Evolutionary conservation across 1,284 basidiomycete species (phyloP).

Genomic region (Meripilus lineatus): DNA sequence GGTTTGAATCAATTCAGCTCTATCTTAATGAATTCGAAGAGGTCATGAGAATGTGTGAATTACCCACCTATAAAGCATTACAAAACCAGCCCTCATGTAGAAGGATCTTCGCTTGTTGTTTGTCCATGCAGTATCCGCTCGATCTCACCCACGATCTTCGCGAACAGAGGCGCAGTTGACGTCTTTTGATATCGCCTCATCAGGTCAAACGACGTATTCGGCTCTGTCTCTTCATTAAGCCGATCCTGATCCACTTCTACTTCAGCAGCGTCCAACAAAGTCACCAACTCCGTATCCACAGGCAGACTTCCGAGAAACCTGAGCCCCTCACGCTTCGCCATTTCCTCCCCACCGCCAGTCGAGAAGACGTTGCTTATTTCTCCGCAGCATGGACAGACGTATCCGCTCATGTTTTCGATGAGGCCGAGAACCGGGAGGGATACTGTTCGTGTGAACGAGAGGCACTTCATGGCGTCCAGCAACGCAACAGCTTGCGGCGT

Average conservation of each 20-base stretch:
- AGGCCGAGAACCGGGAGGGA: slow-evolving; percentile 88
- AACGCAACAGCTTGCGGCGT: slow-evolving; percentile 97
- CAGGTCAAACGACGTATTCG: slow-evolving; percentile 38
- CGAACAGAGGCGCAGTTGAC: slow-evolving; percentile 57
- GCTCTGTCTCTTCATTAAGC: too few relatives aligned
- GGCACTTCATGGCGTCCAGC: slow-evolving; percentile 92
- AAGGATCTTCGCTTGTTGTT: not conserved
- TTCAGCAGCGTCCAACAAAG: slow-evolving; percentile 74
- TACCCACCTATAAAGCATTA: too few relatives aligned
- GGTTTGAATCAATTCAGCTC: too few relatives aligned
- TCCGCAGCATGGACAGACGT: slow-evolving; percentile 92
- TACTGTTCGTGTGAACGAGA: slow-evolving; percentile 91
- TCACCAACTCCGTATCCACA: slow-evolving; percentile 90
- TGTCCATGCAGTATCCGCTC: slow-evolving; percentile 14
- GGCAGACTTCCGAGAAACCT: slow-evolving; percentile 88
- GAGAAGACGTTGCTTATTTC: slow-evolving; percentile 96
- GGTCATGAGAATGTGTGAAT: too few relatives aligned
- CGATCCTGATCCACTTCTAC: slow-evolving; percentile 17
- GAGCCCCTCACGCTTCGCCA: slow-evolving; percentile 74
- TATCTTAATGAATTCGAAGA: too few relatives aligned
- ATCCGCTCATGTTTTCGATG: slow-evolving; percentile 99
- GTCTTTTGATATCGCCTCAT: slow-evolving; percentile 55
- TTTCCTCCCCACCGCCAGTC: slow-evolving; percentile 85
- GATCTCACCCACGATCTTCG: slow-evolving; percentile 43
- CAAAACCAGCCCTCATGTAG: too few relatives aligned